Conservation (phyloP, 805 yeast species). For the Saccharomycopsis schoenii region DNA sequence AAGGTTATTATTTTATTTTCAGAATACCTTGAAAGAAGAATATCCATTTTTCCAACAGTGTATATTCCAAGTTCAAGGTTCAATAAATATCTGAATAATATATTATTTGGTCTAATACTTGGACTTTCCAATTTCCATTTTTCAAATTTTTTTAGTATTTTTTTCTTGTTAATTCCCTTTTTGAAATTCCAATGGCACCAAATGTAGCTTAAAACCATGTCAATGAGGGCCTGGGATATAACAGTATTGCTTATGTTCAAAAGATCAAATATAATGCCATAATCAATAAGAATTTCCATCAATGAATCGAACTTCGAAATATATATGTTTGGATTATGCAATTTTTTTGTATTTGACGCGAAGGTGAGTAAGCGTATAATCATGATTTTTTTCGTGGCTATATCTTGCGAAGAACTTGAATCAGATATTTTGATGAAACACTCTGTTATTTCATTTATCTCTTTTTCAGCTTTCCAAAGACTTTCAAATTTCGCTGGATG, state of each 20-base stretch:
- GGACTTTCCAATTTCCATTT: slow-evolving; percentile 29
- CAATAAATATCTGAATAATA: slow-evolving; percentile 28
- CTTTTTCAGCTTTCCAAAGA: slow-evolving; percentile 23
- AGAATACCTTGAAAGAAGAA: slow-evolving; percentile 14
- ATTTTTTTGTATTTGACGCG: slow-evolving; percentile 25
- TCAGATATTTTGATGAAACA: slow-evolving; percentile 7
- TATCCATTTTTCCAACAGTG: slow-evolving; percentile 21
- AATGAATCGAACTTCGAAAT: slow-evolving; percentile 30
- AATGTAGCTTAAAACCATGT: slow-evolving; percentile 35
- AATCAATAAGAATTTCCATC: slow-evolving; percentile 32
- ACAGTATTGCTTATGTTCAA: slow-evolving; percentile 21
- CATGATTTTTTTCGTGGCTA: slow-evolving; percentile 24
- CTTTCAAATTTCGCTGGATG: slow-evolving; percentile 20
- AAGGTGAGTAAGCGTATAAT: slow-evolving; percentile 27
- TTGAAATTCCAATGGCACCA: slow-evolving; percentile 35
- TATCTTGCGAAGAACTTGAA: slow-evolving; percentile 17
- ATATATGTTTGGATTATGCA: slow-evolving; percentile 30
- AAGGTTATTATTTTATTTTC: slow-evolving; percentile 20
- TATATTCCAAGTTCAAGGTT: slow-evolving; percentile 28
- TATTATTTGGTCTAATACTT: slow-evolving; percentile 24
- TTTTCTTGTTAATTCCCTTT: slow-evolving; percentile 17
- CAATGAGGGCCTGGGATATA: slow-evolving; percentile 28
- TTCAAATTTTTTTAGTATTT: slow-evolving; percentile 22
- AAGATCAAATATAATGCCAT: slow-evolving; percentile 28
- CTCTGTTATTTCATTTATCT: slow-evolving; percentile 21